These are phyloP conservation scores for Stephanodiscus minutulus DNA, from an alignment of 108 stramenopile genomes.

Conservation along the genomic window DNA sequence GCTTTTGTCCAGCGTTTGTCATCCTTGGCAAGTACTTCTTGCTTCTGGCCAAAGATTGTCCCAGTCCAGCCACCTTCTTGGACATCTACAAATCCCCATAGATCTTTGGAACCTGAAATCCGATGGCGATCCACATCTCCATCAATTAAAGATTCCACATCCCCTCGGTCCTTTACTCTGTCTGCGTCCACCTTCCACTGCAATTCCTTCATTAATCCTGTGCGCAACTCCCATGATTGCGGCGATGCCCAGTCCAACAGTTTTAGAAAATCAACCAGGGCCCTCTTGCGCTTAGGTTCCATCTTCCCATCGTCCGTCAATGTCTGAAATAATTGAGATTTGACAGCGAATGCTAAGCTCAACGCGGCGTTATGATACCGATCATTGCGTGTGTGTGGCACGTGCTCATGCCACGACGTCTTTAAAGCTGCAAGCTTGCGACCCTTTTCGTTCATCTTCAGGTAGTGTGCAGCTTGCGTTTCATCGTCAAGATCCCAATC, in stretches of 20 bases:
- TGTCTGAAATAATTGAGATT: constrained; percentile 30
- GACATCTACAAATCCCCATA: constrained; percentile 35
- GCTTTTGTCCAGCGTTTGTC: constrained; percentile 44
- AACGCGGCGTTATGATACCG: constrained; percentile 44
- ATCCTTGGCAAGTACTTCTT: constrained; percentile 27
- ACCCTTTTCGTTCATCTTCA: constrained; percentile 11
- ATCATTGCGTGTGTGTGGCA: constrained; percentile 31
- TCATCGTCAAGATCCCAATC: constrained; percentile 11
- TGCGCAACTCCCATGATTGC: constrained; percentile 27
- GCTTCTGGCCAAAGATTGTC: background rate
- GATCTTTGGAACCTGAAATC: background rate
- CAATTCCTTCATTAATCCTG: constrained; percentile 28
- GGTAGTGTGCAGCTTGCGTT: background rate
- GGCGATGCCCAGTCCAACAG: constrained; percentile 45
- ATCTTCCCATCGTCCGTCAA: constrained; percentile 30
- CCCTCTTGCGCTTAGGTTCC: constrained; percentile 22
- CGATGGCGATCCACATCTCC: constrained; percentile 28
- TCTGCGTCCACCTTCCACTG: constrained; percentile 22
- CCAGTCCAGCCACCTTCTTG: constrained; percentile 11
- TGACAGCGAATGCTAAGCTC: constrained; percentile 44
- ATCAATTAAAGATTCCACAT: constrained; percentile 22
- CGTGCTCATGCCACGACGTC: constrained; percentile 25
- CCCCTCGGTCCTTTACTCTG: constrained; percentile 5
- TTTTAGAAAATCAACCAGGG: constrained; percentile 34
- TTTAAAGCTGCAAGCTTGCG: constrained; percentile 22